These are phyloP conservation scores for Daldinia vernicosa DNA, from an alignment of 495 filamentous ascomycete genomes.

Conservation along the genomic window DNA sequence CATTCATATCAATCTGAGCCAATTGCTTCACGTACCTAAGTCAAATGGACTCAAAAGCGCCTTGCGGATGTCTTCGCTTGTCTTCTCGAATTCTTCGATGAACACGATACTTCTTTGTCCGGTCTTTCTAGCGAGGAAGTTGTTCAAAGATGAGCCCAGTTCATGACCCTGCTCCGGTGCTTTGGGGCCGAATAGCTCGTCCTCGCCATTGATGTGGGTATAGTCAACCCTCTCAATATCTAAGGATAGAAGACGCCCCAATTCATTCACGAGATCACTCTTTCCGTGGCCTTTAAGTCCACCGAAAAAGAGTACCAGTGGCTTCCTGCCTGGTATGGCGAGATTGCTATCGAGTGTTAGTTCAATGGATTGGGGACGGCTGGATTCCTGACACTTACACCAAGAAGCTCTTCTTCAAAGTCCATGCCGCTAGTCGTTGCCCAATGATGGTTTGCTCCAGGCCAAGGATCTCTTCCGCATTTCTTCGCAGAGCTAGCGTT, in stretches of 20 bases:
- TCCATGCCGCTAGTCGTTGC: slow-evolving; percentile 23
- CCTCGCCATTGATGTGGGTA: slow-evolving; percentile 47
- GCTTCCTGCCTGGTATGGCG: slow-evolving; percentile 34
- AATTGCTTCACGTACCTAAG: slow-evolving; percentile 45
- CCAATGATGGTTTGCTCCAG: slow-evolving; percentile 29
- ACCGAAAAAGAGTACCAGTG: slow-evolving; percentile 56
- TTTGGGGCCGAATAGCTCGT: slow-evolving; percentile 59
- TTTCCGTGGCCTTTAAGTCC: slow-evolving; percentile 65
- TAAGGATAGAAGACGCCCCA: slow-evolving; percentile 56
- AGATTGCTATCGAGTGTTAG: slow-evolving; percentile 25
- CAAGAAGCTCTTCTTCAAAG: slow-evolving; percentile 27
- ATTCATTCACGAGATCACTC: slow-evolving; percentile 56
- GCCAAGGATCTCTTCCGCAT: slow-evolving; percentile 25
- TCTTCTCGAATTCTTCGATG: slow-evolving; percentile 69
- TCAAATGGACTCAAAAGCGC: slow-evolving; percentile 58
- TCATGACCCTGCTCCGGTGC: slow-evolving; percentile 48
- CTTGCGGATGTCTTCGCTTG: slow-evolving; percentile 51
- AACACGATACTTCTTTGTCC: slow-evolving; percentile 59
- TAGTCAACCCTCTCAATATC: slow-evolving; percentile 57
- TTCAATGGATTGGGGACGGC: neutral
- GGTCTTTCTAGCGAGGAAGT: slow-evolving; percentile 58
- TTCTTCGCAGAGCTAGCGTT: slow-evolving; percentile 17
- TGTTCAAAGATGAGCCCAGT: slow-evolving; percentile 59
- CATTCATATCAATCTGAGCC: slow-evolving; percentile 29
- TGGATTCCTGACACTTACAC: slow-evolving; percentile 17